Evolutionary conservation across 2,329 filamentous ascomycete genomes (phyloP).

Genomic region (Pleomassaria siparia): DNA sequence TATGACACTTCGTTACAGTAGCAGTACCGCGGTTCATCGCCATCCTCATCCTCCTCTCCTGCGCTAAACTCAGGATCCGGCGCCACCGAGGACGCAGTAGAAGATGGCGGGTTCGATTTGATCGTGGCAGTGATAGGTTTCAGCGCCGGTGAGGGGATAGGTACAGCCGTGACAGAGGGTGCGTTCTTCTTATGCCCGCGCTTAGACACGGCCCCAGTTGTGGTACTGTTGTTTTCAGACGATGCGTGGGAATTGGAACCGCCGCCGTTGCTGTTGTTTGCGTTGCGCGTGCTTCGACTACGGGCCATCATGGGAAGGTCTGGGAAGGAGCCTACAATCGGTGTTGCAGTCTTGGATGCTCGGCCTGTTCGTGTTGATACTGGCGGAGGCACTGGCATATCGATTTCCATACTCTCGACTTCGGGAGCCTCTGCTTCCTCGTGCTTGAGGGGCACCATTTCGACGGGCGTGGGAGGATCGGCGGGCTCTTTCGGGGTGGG

Average conservation of each 20-base stretch:
- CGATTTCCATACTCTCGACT: slow-evolving; percentile 43
- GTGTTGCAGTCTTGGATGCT: slow-evolving; percentile 52
- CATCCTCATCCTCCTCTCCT: slow-evolving; percentile 42
- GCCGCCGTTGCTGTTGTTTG: slow-evolving; percentile 33
- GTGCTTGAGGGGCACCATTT: slow-evolving; percentile 53
- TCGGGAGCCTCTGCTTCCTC: slow-evolving; percentile 54
- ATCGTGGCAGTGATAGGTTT: slow-evolving; percentile 20
- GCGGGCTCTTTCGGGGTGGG: slow-evolving; percentile 34
- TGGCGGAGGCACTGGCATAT: slow-evolving; percentile 30
- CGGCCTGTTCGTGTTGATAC: slow-evolving; percentile 42
- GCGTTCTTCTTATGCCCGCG: slow-evolving; percentile 40
- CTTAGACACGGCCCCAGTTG: slow-evolving; percentile 36
- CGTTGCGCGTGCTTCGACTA: slow-evolving; percentile 46
- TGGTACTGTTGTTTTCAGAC: slow-evolving; percentile 44
- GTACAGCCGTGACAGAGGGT: slow-evolving; percentile 19
- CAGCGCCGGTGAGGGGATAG: slow-evolving; percentile 30
- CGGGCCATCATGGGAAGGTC: slow-evolving; percentile 47
- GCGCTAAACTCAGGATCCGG: slow-evolving; percentile 38
- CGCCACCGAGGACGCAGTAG: slow-evolving; percentile 32
- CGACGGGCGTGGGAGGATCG: slow-evolving; percentile 38
- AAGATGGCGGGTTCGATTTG: slow-evolving; percentile 37
- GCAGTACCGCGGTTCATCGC: slow-evolving; percentile 61
- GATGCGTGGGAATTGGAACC: slow-evolving; percentile 37
- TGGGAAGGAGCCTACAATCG: slow-evolving; percentile 47
- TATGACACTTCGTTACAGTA: slow-evolving; percentile 67